Base-by-base conservation (phyloP, 768 basidiomycete genomes). In the Lepiota brunneoincarnata region DNA sequence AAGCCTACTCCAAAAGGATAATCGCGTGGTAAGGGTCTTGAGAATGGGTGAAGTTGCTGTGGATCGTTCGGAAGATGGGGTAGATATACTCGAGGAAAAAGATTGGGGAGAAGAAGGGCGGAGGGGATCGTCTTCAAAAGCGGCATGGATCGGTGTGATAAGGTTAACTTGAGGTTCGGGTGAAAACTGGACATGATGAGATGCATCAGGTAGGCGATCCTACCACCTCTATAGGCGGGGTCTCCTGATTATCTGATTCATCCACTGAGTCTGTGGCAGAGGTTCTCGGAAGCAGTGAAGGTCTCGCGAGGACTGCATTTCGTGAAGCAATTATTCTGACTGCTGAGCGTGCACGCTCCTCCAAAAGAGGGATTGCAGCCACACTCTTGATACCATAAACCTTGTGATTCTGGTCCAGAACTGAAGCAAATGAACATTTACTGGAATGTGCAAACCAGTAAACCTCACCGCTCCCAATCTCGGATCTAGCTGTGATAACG, bases 1-100 rank as follows among this genome's bases (percentile, higher is more conserved):
- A 17, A 84, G 65, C 47, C 79, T 75, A 51, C 72, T 81, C 91
- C 91, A 92, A 63, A 91, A 91, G 1, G 89, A 89, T 40, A 91
- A 71, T 28, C 85, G 79, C 9, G 74, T 72, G 6, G 87, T 81
- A 12, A 91, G 68, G 1, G 81, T 78, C 61, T 83, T 87, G 39
- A 82, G 79, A 9, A 91, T 73, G 6, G 82, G 80, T 3, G 80
- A 74, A 12, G 69, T 69, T n/a, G 69, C 59, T 6, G 69, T 67
- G 4, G 74, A 72, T 24, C 74, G 68, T 44, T 80, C 79, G 2
- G 81, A 82, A 0, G 78, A 74, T 6, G 78, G 76, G 2, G 78
- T 78, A 4, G 86, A 84, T n/a, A 78, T 65, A 45, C 79, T 79
- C 5, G 81, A 84, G 6, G 74, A 70, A 6, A 68, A 70, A 1